Conservation (phyloP, 768 basidiomycete species). For the Hericium erinaceus region DNA sequence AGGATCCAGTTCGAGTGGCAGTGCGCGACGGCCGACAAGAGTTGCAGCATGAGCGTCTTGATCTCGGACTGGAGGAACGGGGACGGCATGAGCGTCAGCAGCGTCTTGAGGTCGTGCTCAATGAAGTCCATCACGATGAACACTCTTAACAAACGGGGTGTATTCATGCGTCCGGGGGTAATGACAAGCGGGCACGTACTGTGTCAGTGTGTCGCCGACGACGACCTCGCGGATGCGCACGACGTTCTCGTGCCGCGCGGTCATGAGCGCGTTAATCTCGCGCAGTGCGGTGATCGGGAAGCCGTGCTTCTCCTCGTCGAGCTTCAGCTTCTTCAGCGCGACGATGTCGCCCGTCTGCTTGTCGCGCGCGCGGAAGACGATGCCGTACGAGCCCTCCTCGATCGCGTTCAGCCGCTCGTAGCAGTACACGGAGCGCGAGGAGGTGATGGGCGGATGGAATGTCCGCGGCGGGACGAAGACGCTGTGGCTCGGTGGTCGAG, state of each 20-base stretch:
- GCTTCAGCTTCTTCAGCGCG: slow-evolving; percentile 94
- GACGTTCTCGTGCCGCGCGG: slow-evolving; percentile 90
- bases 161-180: too few species aligned
- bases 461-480: slow-evolving; percentile 68
- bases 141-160: slow-evolving; percentile 45
- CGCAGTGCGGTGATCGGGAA: slow-evolving; percentile 96
- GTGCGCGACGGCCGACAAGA: slow-evolving; percentile 86
- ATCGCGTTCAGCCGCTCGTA: slow-evolving; percentile 96
- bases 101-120: slow-evolving; percentile 96
- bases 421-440: slow-evolving; percentile 88
- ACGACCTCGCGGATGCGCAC: slow-evolving; percentile 97
- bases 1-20: slow-evolving; percentile 98
- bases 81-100: slow-evolving; percentile 89
- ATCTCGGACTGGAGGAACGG: slow-evolving; percentile 97
- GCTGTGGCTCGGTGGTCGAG: slow-evolving; percentile 35
- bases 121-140: slow-evolving; percentile 99
- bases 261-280: slow-evolving; percentile 95
- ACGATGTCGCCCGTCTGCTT: slow-evolving; percentile 94
- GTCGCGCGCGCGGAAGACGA: slow-evolving; percentile 94
- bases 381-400: slow-evolving; percentile 96
- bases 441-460: slow-evolving; percentile 66
- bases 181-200: slow-evolving; percentile 56
- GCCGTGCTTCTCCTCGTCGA: slow-evolving; percentile 97
- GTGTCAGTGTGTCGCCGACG: slow-evolving; percentile 95
- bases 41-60: slow-evolving; percentile 91